Evolutionary conservation across 1,284 basidiomycete species (phyloP).

Genomic region (Trichosporon sp.): DNA sequence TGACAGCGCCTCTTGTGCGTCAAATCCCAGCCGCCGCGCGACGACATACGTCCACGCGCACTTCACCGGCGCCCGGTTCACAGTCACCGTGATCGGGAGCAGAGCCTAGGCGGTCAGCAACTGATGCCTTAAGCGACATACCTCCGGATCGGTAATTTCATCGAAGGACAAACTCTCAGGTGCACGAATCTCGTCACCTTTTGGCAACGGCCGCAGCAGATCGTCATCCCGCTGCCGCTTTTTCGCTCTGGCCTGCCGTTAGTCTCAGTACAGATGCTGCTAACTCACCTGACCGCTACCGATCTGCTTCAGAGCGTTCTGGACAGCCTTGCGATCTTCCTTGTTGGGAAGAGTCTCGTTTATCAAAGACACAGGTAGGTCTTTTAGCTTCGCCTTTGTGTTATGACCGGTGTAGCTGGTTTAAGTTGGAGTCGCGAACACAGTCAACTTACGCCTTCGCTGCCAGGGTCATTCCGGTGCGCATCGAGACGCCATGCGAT

Average conservation of each 20-base stretch:
- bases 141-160: constrained; percentile 36
- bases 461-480: constrained; percentile 70
- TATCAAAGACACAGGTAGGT: constrained; percentile 61
- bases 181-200: not conserved
- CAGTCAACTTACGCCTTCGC: constrained; percentile 68
- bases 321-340: constrained; percentile 61
- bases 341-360: constrained; percentile 61
- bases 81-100: constrained; percentile 59
- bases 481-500: constrained; percentile 59
- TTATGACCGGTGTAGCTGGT: constrained; percentile 69
- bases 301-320: constrained; percentile 59
- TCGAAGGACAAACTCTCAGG: constrained; percentile 22
- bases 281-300: constrained; percentile 29
- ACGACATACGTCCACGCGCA: constrained; percentile 86
- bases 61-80: constrained; percentile 92
- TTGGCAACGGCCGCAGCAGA: constrained; percentile 4
- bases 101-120: constrained; percentile 54
- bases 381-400: constrained; percentile 58
- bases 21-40: constrained; percentile 78
- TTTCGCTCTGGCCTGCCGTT: constrained; percentile 14
- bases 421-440: constrained; percentile 1
- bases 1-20: constrained; percentile 71
- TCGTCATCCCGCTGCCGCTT: constrained; percentile 24
- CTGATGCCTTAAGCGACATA: constrained; percentile 12
- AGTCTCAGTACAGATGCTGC: not conserved